Evolutionary conservation across 495 filamentous ascomycete genomes (phyloP).

Genomic region (Elaphomyces granulatus): DNA sequence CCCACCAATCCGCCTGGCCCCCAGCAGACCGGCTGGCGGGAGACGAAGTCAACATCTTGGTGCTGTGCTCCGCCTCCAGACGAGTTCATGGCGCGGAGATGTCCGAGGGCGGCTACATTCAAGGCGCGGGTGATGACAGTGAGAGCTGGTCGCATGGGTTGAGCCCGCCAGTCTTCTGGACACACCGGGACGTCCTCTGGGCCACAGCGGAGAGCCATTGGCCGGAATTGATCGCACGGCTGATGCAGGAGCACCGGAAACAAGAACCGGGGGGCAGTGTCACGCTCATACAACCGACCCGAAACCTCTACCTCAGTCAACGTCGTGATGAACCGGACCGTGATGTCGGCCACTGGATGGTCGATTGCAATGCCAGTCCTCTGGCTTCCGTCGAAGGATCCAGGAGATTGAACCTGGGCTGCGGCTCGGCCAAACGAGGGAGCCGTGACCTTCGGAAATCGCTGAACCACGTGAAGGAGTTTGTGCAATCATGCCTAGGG

Average conservation of each 20-base stretch:
- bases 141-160: conserved; percentile 78
- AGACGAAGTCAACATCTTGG: conserved; percentile 41
- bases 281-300: conserved; percentile 23
- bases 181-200: conserved; percentile 40
- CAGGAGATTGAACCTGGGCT: conserved; percentile 44
- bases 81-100: conserved; percentile 50
- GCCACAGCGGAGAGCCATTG: conserved; percentile 47
- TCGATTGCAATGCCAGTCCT: conserved; percentile 27
- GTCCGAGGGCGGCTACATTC: conserved; percentile 68
- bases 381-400: conserved; percentile 19
- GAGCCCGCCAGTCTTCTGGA: conserved; percentile 68
- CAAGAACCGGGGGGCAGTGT: conserved; percentile 12
- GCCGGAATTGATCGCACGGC: conserved; percentile 41
- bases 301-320: conserved; percentile 26
- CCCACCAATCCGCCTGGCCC: conserved; percentile 28
- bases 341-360: conserved; percentile 28
- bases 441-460: conserved; percentile 58
- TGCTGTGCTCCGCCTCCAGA: conserved; percentile 71
- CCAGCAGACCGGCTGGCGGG: conserved; percentile 24
- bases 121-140: conserved; percentile 86
- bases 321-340: conserved; percentile 6
- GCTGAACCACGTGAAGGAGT: conserved; percentile 40
- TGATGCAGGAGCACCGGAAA: conserved; percentile 29
- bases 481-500: conserved; percentile 22
- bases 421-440: conserved; percentile 53